Evolutionary conservation across 192 early-diverging fungal species (phyloP).

Genomic region (Podila minutissima): DNA sequence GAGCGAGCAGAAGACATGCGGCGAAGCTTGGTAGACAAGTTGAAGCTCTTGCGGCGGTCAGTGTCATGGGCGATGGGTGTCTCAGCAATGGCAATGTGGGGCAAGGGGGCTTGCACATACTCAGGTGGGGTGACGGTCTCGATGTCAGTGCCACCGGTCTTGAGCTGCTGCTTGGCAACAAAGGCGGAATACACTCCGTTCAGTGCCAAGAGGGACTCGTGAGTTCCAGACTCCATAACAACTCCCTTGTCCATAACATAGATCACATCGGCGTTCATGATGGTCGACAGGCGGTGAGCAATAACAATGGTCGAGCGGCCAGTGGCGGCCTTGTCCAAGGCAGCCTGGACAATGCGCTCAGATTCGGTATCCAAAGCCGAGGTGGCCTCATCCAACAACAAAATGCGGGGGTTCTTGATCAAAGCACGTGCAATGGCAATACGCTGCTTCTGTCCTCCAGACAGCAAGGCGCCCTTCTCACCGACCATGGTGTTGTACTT

Average conservation of each 20-base stretch:
- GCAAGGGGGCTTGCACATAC: background rate
- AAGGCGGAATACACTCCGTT: slow-evolving; percentile 63
- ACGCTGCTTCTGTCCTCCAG: slow-evolving; percentile 97
- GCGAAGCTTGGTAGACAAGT: slow-evolving; percentile 59
- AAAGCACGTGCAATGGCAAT: slow-evolving; percentile 95
- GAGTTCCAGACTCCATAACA: slow-evolving; percentile 75
- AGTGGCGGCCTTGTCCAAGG: slow-evolving; percentile 73
- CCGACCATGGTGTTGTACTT: slow-evolving; percentile 92
- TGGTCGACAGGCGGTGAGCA: slow-evolving; percentile 87
- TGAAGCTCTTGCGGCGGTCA: slow-evolving; percentile 69
- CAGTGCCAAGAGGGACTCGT: slow-evolving; percentile 70
- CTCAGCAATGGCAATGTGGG: slow-evolving; percentile 42
- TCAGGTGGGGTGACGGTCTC: background rate
- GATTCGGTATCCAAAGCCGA: slow-evolving; percentile 85
- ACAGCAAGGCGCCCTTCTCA: slow-evolving; percentile 81
- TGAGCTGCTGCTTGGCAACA: slow-evolving; percentile 69
- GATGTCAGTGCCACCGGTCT: slow-evolving; percentile 39
- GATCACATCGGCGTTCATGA: slow-evolving; percentile 82
- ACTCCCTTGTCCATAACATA: slow-evolving; percentile 76
- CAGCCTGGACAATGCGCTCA: slow-evolving; percentile 81
- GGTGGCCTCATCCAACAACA: slow-evolving; percentile 93
- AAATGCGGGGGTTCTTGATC: slow-evolving; percentile 87
- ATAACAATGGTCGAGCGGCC: slow-evolving; percentile 88
- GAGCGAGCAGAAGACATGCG: slow-evolving; percentile 44
- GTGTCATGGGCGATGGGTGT: slow-evolving; percentile 38